Conservation (phyloP, 2,329 filamentous ascomycete species). For the Cladophialophora yegresii region DNA sequence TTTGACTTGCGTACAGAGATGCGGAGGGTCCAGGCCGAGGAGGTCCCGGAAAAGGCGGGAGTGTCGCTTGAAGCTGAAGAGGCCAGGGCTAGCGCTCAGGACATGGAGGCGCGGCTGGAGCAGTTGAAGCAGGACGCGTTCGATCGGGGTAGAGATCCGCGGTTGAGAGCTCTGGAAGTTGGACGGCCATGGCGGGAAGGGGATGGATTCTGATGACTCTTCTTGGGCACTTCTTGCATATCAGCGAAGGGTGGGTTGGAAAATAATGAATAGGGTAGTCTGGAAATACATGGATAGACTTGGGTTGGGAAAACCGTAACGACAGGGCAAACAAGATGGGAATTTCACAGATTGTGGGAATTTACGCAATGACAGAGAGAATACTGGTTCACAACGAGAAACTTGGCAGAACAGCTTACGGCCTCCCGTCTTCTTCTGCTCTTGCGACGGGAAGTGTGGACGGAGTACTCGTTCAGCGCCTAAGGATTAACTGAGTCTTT, state of each 20-base stretch:
- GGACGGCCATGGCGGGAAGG: constrained; percentile 9
- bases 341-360: background rate
- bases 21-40: background rate
- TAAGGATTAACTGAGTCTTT: too few relatives aligned
- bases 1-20: constrained; percentile 5
- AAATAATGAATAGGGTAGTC: background rate
- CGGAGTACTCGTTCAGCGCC: too few relatives aligned
- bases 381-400: background rate
- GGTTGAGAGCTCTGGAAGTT: background rate
- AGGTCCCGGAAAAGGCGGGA: background rate
- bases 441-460: too few relatives aligned
- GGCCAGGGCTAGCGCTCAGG: background rate
- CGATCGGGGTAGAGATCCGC: constrained; percentile 5
- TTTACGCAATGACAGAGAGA: too few relatives aligned
- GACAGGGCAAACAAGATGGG: background rate
- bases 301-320: background rate
- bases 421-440: too few relatives aligned
- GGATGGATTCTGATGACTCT: constrained; percentile 1
- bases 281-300: background rate
- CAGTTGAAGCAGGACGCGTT: constrained; percentile 1
- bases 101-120: background rate
- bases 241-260: background rate
- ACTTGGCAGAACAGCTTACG: too few relatives aligned
- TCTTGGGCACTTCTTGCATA: background rate
- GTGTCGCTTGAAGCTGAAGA: background rate